phyloP scores from a whole-genome alignment of 257 asterid species.

The Osmanthus fragrans region DNA sequence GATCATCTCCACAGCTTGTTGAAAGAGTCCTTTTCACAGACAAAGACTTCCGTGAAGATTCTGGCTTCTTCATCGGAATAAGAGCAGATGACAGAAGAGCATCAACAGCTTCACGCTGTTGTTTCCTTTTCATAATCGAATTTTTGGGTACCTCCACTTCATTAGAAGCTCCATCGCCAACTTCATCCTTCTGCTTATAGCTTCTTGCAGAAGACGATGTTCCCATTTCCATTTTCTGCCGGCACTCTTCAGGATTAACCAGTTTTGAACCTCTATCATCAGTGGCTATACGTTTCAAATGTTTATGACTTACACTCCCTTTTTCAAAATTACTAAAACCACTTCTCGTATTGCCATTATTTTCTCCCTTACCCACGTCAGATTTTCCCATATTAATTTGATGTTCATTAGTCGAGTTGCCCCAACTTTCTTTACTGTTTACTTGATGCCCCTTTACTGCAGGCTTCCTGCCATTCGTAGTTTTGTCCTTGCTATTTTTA shows the following conservation, averaged over 20 bases:
- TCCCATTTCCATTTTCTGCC: slow-evolving; percentile 20
- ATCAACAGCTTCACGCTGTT: slow-evolving; percentile 90
- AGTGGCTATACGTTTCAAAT: slow-evolving; percentile 24
- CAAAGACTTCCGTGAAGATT: slow-evolving; percentile 44
- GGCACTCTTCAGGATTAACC: slow-evolving; percentile 34
- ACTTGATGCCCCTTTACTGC: slow-evolving; percentile 32
- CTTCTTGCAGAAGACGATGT: slow-evolving; percentile 38
- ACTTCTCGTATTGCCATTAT: slow-evolving; percentile 25
- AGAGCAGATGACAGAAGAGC: slow-evolving; percentile 94
- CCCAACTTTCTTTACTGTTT: slow-evolving; percentile 20
- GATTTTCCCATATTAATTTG: slow-evolving; percentile 27
- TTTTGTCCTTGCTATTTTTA: slow-evolving; percentile 30
- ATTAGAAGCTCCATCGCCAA: slow-evolving; percentile 33
- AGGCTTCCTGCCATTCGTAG: slow-evolving; percentile 29
- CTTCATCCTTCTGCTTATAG: slow-evolving; percentile 41
- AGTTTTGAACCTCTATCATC: slow-evolving; percentile 25
- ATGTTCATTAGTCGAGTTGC: slow-evolving; percentile 25
- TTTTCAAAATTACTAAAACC: slow-evolving; percentile 34
- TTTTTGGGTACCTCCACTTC: slow-evolving; percentile 41
- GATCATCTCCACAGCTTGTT: slow-evolving; percentile 29
- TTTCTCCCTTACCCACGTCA: slow-evolving; percentile 26
- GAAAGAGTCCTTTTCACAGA: slow-evolving; percentile 49
- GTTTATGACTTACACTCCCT: slow-evolving; percentile 39
- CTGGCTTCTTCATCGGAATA: slow-evolving; percentile 77
- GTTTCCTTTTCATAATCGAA: slow-evolving; percentile 59